phyloP scores from a whole-genome alignment of 306 rosid genomes.

The Inga oerstediana region DNA sequence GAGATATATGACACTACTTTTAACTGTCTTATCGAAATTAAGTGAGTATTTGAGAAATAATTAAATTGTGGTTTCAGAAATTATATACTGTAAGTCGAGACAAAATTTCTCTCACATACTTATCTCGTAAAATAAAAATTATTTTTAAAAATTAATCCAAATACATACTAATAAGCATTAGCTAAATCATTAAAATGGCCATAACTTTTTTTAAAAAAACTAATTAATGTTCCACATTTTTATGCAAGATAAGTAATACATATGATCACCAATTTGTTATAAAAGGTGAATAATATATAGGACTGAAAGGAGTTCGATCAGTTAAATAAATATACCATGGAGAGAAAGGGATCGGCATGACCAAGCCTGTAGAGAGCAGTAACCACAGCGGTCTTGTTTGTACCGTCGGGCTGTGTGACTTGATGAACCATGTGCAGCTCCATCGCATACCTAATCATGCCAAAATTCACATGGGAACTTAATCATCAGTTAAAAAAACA shows the following conservation, averaged over 20 bases:
- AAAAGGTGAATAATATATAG: neutral
- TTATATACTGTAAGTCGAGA: too few relatives aligned
- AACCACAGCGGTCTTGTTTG: constrained; percentile 52
- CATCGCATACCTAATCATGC: constrained; percentile 54
- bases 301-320: neutral
- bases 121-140: too few relatives aligned
- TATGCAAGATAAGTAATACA: neutral
- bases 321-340: constrained; percentile 36
- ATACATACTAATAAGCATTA: too few relatives aligned
- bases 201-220: too few relatives aligned
- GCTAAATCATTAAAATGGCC: neutral
- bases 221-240: neutral
- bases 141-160: too few relatives aligned
- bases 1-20: too few relatives aligned
- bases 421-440: constrained; percentile 77
- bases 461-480: neutral
- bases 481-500: neutral
- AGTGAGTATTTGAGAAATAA: too few relatives aligned
- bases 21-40: too few relatives aligned
- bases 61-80: too few relatives aligned
- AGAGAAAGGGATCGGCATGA: constrained; percentile 52
- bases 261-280: too few relatives aligned
- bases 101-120: too few relatives aligned
- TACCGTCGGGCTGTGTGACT: constrained; percentile 38
- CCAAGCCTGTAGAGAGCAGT: constrained; percentile 62